Conservation (phyloP, 192 early-diverging fungal genomes). For the Backusella psychrophila region DNA sequence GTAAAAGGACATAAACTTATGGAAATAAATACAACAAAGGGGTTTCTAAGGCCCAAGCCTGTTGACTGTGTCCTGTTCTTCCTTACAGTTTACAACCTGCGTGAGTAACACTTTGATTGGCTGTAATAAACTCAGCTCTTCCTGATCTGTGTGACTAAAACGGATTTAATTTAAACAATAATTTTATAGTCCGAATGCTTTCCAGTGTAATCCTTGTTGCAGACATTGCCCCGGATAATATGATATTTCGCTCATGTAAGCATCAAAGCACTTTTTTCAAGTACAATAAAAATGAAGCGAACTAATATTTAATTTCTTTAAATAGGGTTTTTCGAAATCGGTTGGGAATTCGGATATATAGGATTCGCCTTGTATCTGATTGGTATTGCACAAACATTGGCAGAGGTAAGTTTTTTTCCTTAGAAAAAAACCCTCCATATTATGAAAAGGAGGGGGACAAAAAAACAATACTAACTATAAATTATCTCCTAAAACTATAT, state of each 20-base stretch:
- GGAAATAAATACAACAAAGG: conserved; percentile 5
- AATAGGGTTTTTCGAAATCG: conserved; percentile 27
- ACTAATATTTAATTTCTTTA: neutral
- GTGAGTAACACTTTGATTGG: conserved; percentile 15
- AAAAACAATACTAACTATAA: neutral
- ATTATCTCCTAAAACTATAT: neutral
- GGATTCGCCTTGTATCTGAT: conserved; percentile 24
- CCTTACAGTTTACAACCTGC: neutral
- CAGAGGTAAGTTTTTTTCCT: conserved; percentile 14
- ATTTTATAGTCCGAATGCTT: conserved; percentile 22
- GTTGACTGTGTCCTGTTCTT: conserved; percentile 22
- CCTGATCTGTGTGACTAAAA: neutral
- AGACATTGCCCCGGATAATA: conserved; percentile 23
- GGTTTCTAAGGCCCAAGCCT: conserved; percentile 26
- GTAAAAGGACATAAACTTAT: conserved; percentile 18
- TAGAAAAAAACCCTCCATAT: neutral
- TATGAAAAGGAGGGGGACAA: neutral
- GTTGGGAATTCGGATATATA: conserved; percentile 24
- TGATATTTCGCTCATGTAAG: conserved; percentile 27
- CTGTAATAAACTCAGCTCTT: neutral
- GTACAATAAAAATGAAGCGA: neutral
- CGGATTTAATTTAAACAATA: conserved; percentile 7
- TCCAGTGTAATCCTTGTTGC: conserved; percentile 22
- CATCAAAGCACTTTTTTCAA: neutral
- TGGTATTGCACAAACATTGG: conserved; percentile 33